A percentile compares a stretch with the other conserved stretches of the same genome.
These are phyloP conservation scores for Cryptococcus sp. DNA, from an alignment of 1,284 basidiomycete genomes.

Conservation along the genomic window DNA sequence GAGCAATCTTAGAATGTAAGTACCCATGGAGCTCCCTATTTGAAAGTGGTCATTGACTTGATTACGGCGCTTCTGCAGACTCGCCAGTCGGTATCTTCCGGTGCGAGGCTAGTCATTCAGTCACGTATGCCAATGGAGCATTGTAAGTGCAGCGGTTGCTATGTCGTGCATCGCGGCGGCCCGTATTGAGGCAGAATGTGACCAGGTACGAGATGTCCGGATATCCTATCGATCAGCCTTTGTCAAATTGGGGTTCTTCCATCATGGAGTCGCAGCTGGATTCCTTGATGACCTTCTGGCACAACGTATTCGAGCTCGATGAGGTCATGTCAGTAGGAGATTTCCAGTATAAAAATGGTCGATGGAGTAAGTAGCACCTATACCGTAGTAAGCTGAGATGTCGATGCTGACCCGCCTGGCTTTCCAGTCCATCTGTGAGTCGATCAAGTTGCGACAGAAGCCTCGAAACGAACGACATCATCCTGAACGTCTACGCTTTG, in stretches of 20 bases:
- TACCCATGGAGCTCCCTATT: background rate
- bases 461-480: too few species aligned
- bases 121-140: constrained; percentile 39
- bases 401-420: background rate
- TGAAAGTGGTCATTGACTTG: background rate
- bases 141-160: constrained; percentile 25
- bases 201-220: constrained; percentile 39
- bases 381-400: background rate
- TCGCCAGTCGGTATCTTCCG: constrained; percentile 50
- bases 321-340: constrained; percentile 21
- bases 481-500: too few species aligned
- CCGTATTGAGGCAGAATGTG: too few species aligned
- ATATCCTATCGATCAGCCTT: constrained; percentile 22
- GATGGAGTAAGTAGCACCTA: constrained; percentile 26
- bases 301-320: constrained; percentile 14
- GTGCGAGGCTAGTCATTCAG: constrained; percentile 32
- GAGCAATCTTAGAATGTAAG: constrained; percentile 44
- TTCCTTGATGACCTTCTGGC: constrained; percentile 32
- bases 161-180: background rate
- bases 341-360: constrained; percentile 37
- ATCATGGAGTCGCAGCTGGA: too few species aligned
- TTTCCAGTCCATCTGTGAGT: constrained; percentile 5
- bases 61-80: constrained; percentile 12
- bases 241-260: constrained; percentile 42
- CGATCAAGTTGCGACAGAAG: background rate